Evolutionary conservation across 2,329 filamentous ascomycete genomes (phyloP).

Genomic region (Penicillium sp.): DNA sequence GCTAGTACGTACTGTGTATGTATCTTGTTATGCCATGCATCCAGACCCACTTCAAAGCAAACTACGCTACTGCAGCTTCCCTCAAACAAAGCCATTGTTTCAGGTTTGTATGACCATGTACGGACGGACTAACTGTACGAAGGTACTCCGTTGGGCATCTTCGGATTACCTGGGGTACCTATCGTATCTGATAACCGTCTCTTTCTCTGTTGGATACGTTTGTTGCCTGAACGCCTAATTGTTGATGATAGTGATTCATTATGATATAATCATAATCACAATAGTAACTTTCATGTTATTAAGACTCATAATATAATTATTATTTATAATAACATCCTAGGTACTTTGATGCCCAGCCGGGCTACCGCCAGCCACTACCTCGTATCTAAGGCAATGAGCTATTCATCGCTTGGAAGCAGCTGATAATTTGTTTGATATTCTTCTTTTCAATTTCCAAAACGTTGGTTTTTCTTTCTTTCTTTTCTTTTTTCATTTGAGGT

Average conservation of each 20-base stretch:
- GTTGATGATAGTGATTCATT: neutral
- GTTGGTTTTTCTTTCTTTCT: neutral
- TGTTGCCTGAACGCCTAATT: neutral
- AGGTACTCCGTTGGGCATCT: neutral
- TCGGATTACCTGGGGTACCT: neutral
- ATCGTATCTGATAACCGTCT: neutral
- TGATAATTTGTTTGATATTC: too few species aligned
- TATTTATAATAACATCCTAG: too few species aligned
- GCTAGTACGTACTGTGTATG: too few species aligned
- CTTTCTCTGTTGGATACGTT: neutral
- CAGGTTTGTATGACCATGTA: neutral
- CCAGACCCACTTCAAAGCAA: neutral
- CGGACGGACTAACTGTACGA: neutral
- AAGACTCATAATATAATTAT: neutral
- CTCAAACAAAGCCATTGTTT: neutral
- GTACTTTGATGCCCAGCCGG: neutral
- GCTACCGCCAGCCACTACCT: neutral
- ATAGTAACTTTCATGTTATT: neutral
- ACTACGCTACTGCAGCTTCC: neutral
- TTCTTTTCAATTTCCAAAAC: neutral
- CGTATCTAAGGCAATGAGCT: neutral
- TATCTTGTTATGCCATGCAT: neutral
- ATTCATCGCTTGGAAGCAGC: neutral
- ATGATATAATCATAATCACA: neutral
- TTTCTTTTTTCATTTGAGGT: neutral